Conservation (phyloP, 768 basidiomycete species). For the Suillus clintonianus region DNA sequence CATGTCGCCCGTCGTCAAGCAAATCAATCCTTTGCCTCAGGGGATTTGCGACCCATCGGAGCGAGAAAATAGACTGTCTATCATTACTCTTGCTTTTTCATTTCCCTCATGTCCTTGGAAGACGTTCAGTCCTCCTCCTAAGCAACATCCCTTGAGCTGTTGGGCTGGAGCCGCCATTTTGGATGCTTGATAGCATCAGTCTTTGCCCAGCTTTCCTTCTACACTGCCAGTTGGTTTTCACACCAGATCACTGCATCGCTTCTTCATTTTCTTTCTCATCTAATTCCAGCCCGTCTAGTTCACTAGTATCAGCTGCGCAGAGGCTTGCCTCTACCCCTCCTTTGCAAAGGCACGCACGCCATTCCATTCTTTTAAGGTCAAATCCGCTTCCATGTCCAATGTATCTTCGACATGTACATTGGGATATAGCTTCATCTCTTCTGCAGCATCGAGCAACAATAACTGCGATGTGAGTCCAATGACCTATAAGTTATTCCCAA, state of each 20-base stretch:
- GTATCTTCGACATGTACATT: constrained; percentile 15
- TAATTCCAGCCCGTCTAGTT: not conserved
- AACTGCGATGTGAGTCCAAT: constrained; percentile 44
- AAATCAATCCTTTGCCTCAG: constrained; percentile 2
- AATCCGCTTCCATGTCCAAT: constrained; percentile 18
- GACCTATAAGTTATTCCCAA: not conserved
- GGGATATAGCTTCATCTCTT: constrained; percentile 26
- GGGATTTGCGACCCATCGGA: not conserved
- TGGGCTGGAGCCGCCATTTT: not conserved
- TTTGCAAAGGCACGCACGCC: constrained; percentile 14
- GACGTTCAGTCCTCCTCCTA: not conserved
- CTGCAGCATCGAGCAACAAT: constrained; percentile 40
- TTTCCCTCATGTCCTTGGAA: not conserved
- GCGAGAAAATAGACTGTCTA: not conserved
- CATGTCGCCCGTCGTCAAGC: constrained; percentile 10
- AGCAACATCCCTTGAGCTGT: not conserved
- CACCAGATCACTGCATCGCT: constrained; percentile 2
- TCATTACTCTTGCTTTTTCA: not conserved
- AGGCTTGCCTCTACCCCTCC: not conserved
- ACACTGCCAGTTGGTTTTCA: constrained; percentile 12
- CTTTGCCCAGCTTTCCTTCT: constrained; percentile 9
- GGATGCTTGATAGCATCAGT: constrained; percentile 8
- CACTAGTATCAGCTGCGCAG: constrained; percentile 7
- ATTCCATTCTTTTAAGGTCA: constrained; percentile 16
- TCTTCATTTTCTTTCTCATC: constrained; percentile 1